Conservation (phyloP, 2,329 filamentous ascomycete genomes). For the Cucurbitaria berberidis region DNA sequence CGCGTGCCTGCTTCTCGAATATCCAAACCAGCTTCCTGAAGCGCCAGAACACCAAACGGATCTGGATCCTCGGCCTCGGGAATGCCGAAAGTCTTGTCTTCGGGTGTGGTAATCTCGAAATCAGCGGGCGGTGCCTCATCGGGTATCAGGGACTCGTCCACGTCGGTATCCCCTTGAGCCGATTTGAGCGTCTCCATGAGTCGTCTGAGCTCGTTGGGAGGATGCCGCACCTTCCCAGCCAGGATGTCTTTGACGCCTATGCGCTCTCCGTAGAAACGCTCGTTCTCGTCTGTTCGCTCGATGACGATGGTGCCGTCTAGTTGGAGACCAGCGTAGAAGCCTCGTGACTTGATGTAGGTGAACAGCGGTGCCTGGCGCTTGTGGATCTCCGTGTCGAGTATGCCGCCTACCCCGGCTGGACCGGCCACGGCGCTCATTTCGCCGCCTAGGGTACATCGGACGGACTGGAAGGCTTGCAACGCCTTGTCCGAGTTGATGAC, state of each 20-base stretch:
- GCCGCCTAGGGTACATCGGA: slow-evolving; percentile 79
- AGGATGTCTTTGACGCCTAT: slow-evolving; percentile 69
- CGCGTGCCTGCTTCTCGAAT: slow-evolving; percentile 88
- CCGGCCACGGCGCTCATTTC: slow-evolving; percentile 80
- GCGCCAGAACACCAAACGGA: slow-evolving; percentile 85
- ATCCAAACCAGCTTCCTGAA: slow-evolving; percentile 89
- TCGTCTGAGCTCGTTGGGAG: slow-evolving; percentile 62
- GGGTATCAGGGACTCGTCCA: slow-evolving; percentile 71
- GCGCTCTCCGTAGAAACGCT: slow-evolving; percentile 77
- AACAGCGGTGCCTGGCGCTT: slow-evolving; percentile 75
- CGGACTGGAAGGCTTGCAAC: slow-evolving; percentile 80
- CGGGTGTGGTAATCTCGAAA: slow-evolving; percentile 59
- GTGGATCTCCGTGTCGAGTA: slow-evolving; percentile 72
- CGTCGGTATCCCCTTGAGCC: slow-evolving; percentile 80
- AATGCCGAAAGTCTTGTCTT: slow-evolving; percentile 72
- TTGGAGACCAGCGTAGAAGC: slow-evolving; percentile 85
- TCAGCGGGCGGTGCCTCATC: slow-evolving; percentile 79
- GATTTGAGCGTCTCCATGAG: slow-evolving; percentile 85
- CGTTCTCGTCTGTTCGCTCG: slow-evolving; percentile 86
- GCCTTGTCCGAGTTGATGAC: slow-evolving; percentile 88
- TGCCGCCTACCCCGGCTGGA: slow-evolving; percentile 76
- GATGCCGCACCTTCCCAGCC: slow-evolving; percentile 63
- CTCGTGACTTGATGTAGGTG: slow-evolving; percentile 88
- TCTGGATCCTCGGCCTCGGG: slow-evolving; percentile 83
- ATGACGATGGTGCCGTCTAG: slow-evolving; percentile 87